Evolutionary conservation across 2,329 filamentous ascomycete species (phyloP), one percentile per base, ranked within the genome.

Genomic region (Hysterium pulicare): DNA sequence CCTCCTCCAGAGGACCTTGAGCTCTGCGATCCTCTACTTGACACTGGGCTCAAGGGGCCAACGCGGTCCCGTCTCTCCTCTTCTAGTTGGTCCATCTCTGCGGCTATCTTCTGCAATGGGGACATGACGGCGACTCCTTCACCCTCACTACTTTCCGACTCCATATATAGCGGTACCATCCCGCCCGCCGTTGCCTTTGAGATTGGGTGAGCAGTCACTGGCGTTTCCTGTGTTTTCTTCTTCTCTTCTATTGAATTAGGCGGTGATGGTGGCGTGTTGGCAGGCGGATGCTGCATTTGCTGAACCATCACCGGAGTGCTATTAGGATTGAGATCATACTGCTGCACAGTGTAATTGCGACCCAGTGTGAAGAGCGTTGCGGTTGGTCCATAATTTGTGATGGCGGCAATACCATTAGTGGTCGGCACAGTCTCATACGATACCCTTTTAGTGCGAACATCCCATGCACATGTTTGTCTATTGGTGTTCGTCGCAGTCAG

Each of bases 371-470:
- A 98, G 19, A 98, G 77, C 5, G 81, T 87, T n/a, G 91, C 91
- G 5, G 86, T 90, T 1, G 90, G 86, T 1, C 91, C 93, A 65
- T 93, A 95, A 47, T 90, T 86, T 33, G 90, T 86, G 33, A 98
- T 78, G 13, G 88, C 91, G 49, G 81, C 80, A 44, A 96, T 80
- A 51, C 85, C 82, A 28, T 93, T 84, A 5, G 90, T 76, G 1
- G 90, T 96, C 5, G 90, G 90, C 43, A 97, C 87, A 45, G 81
- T 78, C 58, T 96, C 90, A 67, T 83, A 94, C 3, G 89, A 90
- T 54, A 98, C 90, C 61, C 95, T 85, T 65, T 97, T 97, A n/a
- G 93, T 98, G 50, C 90, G 81, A 33, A 98, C 93, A 74, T 98
- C 93, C 91, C 93, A 98, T 44, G 90, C 86, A 57, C 87, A 83